Percentiles rank a stretch among this genome's conserved stretches.
Conservation (phyloP, 306 rosid genomes). For the Carpinus fangiana region DNA sequence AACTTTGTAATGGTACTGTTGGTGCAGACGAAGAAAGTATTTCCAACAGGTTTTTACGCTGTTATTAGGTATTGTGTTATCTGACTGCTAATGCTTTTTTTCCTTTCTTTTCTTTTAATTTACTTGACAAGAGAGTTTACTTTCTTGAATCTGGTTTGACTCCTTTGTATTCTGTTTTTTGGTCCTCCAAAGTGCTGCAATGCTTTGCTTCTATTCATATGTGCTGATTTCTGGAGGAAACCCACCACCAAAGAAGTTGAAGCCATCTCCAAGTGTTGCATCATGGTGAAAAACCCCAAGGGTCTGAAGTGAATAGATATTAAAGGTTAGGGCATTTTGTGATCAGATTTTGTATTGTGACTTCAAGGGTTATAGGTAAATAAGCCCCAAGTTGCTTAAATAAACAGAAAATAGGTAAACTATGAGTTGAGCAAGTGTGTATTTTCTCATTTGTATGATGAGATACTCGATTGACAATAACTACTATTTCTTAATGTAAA, state of each 20-base stretch:
- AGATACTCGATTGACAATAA: too few relatives aligned
- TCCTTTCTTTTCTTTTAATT: not conserved
- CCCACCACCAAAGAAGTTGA: slow-evolving; percentile 92
- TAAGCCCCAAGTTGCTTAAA: slow-evolving; percentile 17
- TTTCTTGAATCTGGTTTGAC: slow-evolving; percentile 18
- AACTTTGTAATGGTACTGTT: slow-evolving; percentile 10
- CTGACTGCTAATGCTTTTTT: slow-evolving; percentile 4
- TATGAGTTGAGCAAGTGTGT: too few relatives aligned
- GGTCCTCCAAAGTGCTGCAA: slow-evolving; percentile 63
- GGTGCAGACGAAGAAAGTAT: slow-evolving; percentile 72
- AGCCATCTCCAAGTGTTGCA: slow-evolving; percentile 54
- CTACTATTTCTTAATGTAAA: too few relatives aligned
- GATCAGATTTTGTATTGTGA: slow-evolving; percentile 28
- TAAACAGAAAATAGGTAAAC: too few relatives aligned
- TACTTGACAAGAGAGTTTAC: not conserved
- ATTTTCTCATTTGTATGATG: too few relatives aligned
- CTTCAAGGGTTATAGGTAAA: slow-evolving; percentile 23
- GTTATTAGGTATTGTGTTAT: slow-evolving; percentile 52
- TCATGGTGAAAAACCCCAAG: slow-evolving; percentile 36
- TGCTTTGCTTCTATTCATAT: slow-evolving; percentile 84
- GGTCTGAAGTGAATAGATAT: slow-evolving; percentile 14
- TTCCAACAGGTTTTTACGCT: slow-evolving; percentile 69
- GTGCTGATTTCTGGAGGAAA: slow-evolving; percentile 81
- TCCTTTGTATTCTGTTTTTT: not conserved
- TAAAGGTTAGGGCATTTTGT: slow-evolving; percentile 1